These are phyloP conservation scores for Hypoxylon sp. DNA, from an alignment of 2,329 filamentous ascomycete genomes.

Conservation along the genomic window DNA sequence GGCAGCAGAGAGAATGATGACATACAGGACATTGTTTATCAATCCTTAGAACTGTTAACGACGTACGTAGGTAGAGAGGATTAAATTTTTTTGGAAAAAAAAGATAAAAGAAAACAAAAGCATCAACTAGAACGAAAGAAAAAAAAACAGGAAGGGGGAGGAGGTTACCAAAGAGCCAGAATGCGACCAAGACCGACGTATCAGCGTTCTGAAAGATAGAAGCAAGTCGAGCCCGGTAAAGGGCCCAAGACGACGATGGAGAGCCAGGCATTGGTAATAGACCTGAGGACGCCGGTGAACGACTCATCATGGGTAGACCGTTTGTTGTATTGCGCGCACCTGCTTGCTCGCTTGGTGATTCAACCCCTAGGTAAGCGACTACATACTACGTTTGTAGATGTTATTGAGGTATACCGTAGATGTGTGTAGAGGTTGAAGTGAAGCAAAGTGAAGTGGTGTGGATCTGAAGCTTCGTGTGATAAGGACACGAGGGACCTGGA, in stretches of 20 bases:
- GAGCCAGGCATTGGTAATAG: slow-evolving; percentile 71
- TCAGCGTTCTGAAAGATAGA: slow-evolving; percentile 77
- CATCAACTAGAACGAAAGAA: neutral
- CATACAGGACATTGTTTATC: slow-evolving; percentile 98
- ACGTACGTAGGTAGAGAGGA: slow-evolving; percentile 14
- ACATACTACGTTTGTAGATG: neutral
- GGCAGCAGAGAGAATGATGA: slow-evolving; percentile 94
- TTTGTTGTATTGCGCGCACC: neutral
- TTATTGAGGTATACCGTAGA: neutral
- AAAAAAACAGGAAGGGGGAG: neutral
- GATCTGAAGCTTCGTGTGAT: neutral
- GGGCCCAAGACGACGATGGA: slow-evolving; percentile 78
- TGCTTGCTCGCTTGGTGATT: neutral
- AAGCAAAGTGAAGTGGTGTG: no score
- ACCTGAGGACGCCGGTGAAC: slow-evolving; percentile 49
- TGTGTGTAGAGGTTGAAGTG: neutral
- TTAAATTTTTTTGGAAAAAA: no score
- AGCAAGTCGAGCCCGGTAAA: slow-evolving; percentile 76
- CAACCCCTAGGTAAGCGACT: neutral
- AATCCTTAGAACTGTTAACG: slow-evolving; percentile 68
- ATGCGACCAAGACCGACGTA: slow-evolving; percentile 80
- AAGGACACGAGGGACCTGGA: slow-evolving; percentile 10
- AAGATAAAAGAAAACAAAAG: neutral
- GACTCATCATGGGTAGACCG: slow-evolving; percentile 37
- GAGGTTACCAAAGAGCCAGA: slow-evolving; percentile 89